These are phyloP conservation scores for Fonsecaea pedrosoi DNA, from an alignment of 2,329 filamentous ascomycete genomes.

Conservation along the genomic window DNA sequence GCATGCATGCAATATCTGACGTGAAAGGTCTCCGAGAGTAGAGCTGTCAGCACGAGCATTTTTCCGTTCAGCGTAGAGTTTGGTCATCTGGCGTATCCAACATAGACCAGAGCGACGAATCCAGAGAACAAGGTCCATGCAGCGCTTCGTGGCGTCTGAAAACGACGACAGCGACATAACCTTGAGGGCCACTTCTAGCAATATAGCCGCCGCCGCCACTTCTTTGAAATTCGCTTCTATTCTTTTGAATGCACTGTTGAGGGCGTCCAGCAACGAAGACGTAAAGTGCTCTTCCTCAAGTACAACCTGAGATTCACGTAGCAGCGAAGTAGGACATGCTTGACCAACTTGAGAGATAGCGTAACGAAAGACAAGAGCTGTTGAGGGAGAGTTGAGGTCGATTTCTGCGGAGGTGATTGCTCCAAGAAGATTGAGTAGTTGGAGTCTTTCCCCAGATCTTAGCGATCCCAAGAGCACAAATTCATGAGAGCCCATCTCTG, in stretches of 20 bases:
- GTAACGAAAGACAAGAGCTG: conserved; percentile 58
- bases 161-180: conserved; percentile 50
- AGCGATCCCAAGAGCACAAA: conserved; percentile 61
- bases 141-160: background rate
- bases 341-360: conserved; percentile 57
- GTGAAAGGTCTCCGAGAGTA: conserved; percentile 44
- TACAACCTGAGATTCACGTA: conserved; percentile 40
- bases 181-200: conserved; percentile 52
- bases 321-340: conserved; percentile 26
- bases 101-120: conserved; percentile 43
- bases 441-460: conserved; percentile 56
- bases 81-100: conserved; percentile 26
- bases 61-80: conserved; percentile 32
- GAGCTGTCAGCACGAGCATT: conserved; percentile 39
- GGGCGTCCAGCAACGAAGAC: conserved; percentile 42
- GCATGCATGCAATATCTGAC: conserved; percentile 49
- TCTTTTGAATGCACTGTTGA: conserved; percentile 45
- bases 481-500: conserved; percentile 59
- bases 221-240: conserved; percentile 62
- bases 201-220: conserved; percentile 48
- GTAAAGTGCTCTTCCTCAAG: conserved; percentile 41
- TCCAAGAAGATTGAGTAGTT: conserved; percentile 64
- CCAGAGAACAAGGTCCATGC: conserved; percentile 50
- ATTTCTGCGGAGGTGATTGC: conserved; percentile 58
- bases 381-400: conserved; percentile 60